Conservation (phyloP, 768 basidiomycete genomes). For the Mycena rebaudengoi region DNA sequence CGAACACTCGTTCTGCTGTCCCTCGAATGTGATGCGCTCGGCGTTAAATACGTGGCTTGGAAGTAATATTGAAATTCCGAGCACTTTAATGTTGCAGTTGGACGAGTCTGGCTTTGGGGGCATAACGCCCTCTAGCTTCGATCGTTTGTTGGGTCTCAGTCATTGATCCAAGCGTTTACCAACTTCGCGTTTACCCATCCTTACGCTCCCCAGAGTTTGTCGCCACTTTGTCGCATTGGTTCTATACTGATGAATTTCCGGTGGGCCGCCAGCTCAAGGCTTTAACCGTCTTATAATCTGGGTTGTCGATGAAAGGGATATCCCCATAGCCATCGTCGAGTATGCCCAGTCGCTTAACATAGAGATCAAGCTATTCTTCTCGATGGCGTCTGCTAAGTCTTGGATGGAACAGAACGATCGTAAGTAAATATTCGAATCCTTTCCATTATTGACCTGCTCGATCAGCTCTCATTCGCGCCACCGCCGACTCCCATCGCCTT, state of each 20-base stretch:
- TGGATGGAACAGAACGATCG: conserved; percentile 15
- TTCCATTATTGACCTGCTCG: not conserved
- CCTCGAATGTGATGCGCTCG: not conserved
- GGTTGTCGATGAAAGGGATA: conserved; percentile 2
- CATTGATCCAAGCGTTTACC: not conserved
- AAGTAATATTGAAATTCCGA: not conserved
- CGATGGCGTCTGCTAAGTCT: conserved; percentile 8
- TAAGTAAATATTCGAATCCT: not conserved
- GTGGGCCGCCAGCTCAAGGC: not conserved
- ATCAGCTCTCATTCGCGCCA: not conserved
- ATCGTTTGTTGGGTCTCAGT: conserved; percentile 7
- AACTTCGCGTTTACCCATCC: not conserved
- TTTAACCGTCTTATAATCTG: conserved; percentile 8
- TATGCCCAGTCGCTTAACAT: conserved; percentile 10
- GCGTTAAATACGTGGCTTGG: conserved; percentile 4
- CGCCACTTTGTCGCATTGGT: too few relatives aligned
- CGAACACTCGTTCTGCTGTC: not conserved
- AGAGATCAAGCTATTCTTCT: not conserved
- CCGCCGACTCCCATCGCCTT: conserved; percentile 1
- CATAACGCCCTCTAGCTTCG: conserved; percentile 13
- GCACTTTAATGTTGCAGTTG: conserved; percentile 5
- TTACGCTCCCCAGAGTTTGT: too few relatives aligned
- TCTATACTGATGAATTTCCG: too few relatives aligned
- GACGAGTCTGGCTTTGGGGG: conserved; percentile 15
- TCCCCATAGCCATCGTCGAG: not conserved